These are phyloP conservation scores for Wolfiporia cocos DNA, from an alignment of 1,284 basidiomycete genomes.

Conservation along the genomic window DNA sequence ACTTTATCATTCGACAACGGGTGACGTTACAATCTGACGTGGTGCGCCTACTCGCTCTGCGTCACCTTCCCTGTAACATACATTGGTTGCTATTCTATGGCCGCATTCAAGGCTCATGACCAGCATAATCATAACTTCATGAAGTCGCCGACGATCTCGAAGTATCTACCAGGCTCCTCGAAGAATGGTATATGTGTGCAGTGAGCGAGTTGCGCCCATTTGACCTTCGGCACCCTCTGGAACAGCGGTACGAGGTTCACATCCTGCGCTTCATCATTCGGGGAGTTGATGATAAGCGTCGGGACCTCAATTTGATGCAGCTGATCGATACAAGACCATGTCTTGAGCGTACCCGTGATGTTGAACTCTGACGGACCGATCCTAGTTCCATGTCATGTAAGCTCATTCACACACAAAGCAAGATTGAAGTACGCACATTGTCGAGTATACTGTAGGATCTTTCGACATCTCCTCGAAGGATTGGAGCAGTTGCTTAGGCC, in stretches of 20 bases:
- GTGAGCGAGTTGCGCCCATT: constrained; percentile 24
- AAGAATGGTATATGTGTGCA: constrained; percentile 24
- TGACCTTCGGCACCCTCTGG: constrained; percentile 18
- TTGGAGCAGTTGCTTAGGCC: constrained; percentile 14
- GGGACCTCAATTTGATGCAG: constrained; percentile 22
- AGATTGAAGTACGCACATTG: constrained; percentile 11
- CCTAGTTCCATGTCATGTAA: constrained; percentile 15
- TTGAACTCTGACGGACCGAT: constrained; percentile 16
- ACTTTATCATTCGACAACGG: too few relatives aligned
- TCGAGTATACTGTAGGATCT: constrained; percentile 16
- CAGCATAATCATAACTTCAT: neutral
- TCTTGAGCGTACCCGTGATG: constrained; percentile 14
- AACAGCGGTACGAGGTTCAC: constrained; percentile 21
- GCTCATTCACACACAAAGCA: constrained; percentile 10
- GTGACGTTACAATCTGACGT: too few relatives aligned
- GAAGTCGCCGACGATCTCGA: constrained; percentile 22
- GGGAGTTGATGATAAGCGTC: constrained; percentile 26
- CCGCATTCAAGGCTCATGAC: too few relatives aligned
- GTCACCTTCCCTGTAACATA: too few relatives aligned
- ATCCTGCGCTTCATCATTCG: constrained; percentile 22
- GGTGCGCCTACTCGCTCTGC: too few relatives aligned
- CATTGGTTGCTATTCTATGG: too few relatives aligned
- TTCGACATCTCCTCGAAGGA: constrained; percentile 13
- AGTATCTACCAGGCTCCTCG: constrained; percentile 24
- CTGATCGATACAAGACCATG: constrained; percentile 23